Base-by-base conservation (phyloP, 176 grass and related monocot species). In the Themeda triandra region DNA sequence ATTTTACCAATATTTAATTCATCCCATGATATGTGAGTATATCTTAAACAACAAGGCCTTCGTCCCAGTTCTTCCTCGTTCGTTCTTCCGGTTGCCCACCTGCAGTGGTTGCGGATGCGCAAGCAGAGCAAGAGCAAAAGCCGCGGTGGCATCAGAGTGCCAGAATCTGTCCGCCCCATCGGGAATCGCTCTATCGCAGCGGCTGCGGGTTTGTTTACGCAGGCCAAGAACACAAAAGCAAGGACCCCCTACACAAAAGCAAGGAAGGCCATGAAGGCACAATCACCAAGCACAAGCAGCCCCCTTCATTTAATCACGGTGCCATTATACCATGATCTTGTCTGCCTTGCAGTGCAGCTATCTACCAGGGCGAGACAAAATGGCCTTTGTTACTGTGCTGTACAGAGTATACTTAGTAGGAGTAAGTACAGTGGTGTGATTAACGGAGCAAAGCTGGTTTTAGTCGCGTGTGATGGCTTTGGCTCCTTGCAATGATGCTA, bases 261-360 rank as follows among this genome's bases (percentile, higher is more conserved):
- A 4, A 84, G 66, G 1, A 42, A 42, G 40, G 40, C 10, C 40
- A 12, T 42, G n/a, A 56, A 71, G 40, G 76, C 67, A 30, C 68
- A 17, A 73, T 86, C 76, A 39, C 67, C 66, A 45, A 80, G 28
- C 10, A 1, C 39, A 3, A 41, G 72, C 23, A 5, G 63, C 10
- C 3, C 28, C 58, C 4, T 7, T 24, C 75, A 75, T 80, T 70
- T 69, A 89, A 89, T 89, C 76, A 85, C 48, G 56, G 48, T 8
- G 46, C 23, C 28, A 89, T 84, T 66, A 78, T 64, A 49, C 84
- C 58, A 54, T 40, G 36, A 86, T 81, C 77, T 75, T 81, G 77
- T 41, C 77, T 74, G 42, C 39, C 53, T n/a, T 3, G 40, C n/a
- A 37, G 36, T 37, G 6, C 6, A 5, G 3, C 3, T 33, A 37